These are phyloP conservation scores for Lichtheimia hyalospora DNA, from an alignment of 371 early-diverging fungal species.

Conservation along the genomic window DNA sequence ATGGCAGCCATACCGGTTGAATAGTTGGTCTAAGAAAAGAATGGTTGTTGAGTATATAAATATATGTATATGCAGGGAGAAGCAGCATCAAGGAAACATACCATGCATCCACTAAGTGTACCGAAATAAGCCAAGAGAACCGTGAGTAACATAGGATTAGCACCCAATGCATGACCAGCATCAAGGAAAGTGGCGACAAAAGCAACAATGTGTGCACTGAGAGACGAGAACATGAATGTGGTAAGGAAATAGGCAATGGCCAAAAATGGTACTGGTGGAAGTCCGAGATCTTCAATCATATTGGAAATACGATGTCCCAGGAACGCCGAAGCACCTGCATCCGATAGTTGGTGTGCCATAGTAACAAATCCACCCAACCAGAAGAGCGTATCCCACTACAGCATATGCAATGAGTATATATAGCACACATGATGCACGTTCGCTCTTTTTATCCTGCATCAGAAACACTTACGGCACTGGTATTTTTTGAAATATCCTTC, in stretches of 20 bases:
- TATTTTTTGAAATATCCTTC: constrained; percentile 70
- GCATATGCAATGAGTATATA: constrained; percentile 1
- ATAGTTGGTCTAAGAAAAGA: constrained; percentile 51
- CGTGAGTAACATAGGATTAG: constrained; percentile 56
- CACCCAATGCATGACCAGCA: constrained; percentile 65
- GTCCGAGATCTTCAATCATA: constrained; percentile 25
- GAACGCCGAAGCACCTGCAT: constrained; percentile 64
- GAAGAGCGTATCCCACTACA: constrained; percentile 78
- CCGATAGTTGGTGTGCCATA: constrained; percentile 72
- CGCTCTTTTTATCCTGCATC: too few species aligned
- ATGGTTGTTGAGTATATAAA: not conserved
- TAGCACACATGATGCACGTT: not conserved
- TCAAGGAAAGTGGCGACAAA: constrained; percentile 75
- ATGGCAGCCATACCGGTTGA: constrained; percentile 62
- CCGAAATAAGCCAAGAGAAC: constrained; percentile 69
- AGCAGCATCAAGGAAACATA: constrained; percentile 26
- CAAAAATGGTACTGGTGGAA: constrained; percentile 50
- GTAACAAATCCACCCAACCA: constrained; percentile 82
- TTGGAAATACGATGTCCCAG: constrained; percentile 59
- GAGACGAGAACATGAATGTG: constrained; percentile 73
- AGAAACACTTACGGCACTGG: constrained; percentile 53
- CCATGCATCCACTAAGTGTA: constrained; percentile 65
- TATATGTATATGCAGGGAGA: not conserved
- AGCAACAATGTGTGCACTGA: constrained; percentile 69
- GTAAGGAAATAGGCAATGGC: constrained; percentile 66